Evolutionary conservation across 768 basidiomycete genomes (phyloP), one percentile per base, ranked within the genome.

Genomic region (Podaxis rugospora): DNA sequence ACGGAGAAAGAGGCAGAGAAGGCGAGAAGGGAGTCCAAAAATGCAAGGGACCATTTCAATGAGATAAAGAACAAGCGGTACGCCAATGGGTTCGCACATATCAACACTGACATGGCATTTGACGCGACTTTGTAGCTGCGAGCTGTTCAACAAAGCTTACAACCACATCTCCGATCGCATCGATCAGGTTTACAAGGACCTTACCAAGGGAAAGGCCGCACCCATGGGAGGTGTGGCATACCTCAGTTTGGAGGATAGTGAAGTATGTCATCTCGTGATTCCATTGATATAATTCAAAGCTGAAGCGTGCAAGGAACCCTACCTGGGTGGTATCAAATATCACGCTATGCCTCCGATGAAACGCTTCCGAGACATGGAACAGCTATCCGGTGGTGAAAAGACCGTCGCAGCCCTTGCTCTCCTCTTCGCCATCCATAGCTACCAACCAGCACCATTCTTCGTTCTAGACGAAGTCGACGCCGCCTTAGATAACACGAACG

Each of bases 331-430:
- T 57, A 93, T 99, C 77, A 98, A 97, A 73, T 98, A 98, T 71
- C 96, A 98, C 69, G 95, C 96, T 0, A 99, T 98, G 97, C 97
- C 97, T 0, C 97, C 97, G 0, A 96, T 98, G 89, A 99, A 99
- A 72, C 90, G 95, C 1, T 98, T 98, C 82, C 84, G 95, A 63
- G 97, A 98, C 70, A 98, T 98, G 95, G 95, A 98, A 62, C 96
- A 98, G 71, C 79, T 98, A 13, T 98, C 95, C 0, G 97, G 96
- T 57, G 97, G 96, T 21, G 97, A 99, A 72, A 98, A 98, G 78
- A 98, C 97, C 0, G 95, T 98, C 51, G 97, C 97, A 5, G 96
- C 96, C 4, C 77, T 98, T n/a, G 96, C 96, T 1, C 79, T 99
- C 18, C 80, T 98, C 35, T 98, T 98, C 66, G 95, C 97, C 4